Evolutionary conservation across 768 basidiomycete genomes (phyloP).

Genomic region (Boletus subparvulus): DNA sequence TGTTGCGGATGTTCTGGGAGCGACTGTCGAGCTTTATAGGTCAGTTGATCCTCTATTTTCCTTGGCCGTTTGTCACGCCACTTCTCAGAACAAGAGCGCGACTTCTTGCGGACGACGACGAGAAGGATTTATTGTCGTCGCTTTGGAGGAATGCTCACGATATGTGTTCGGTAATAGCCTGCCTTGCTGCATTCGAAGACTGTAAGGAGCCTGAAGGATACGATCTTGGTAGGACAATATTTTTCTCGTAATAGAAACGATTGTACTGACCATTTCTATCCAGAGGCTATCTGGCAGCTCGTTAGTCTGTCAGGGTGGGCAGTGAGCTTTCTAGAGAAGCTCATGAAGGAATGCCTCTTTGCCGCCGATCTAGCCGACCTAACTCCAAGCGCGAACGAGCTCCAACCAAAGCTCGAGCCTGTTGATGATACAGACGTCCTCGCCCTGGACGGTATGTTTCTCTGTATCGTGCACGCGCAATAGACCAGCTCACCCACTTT

Average conservation of each 20-base stretch:
- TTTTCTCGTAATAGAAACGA: neutral
- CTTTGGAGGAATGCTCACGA: constrained; percentile 68
- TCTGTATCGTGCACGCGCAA: constrained; percentile 38
- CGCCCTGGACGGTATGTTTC: constrained; percentile 22
- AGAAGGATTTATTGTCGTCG: constrained; percentile 41
- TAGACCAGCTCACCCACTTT: constrained; percentile 34
- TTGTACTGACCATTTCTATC: constrained; percentile 4
- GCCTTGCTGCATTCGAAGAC: constrained; percentile 62
- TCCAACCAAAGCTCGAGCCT: constrained; percentile 28
- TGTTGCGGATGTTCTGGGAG: constrained; percentile 50
- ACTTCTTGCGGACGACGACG: constrained; percentile 29
- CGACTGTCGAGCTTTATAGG: constrained; percentile 40
- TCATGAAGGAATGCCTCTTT: constrained; percentile 55
- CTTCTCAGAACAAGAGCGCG: constrained; percentile 34
- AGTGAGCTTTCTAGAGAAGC: constrained; percentile 56
- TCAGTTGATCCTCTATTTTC: constrained; percentile 9
- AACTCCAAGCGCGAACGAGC: constrained; percentile 9
- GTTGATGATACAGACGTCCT: constrained; percentile 27
- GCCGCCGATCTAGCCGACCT: constrained; percentile 27
- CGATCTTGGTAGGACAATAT: constrained; percentile 52
- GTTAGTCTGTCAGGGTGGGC: constrained; percentile 62
- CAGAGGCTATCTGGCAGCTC: constrained; percentile 75
- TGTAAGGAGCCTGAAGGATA: constrained; percentile 61
- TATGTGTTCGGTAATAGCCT: constrained; percentile 61
- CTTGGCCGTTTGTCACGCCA: constrained; percentile 5